Conservation (phyloP, 73 alveolate genomes). For the Tetrahymena thermophila region DNA sequence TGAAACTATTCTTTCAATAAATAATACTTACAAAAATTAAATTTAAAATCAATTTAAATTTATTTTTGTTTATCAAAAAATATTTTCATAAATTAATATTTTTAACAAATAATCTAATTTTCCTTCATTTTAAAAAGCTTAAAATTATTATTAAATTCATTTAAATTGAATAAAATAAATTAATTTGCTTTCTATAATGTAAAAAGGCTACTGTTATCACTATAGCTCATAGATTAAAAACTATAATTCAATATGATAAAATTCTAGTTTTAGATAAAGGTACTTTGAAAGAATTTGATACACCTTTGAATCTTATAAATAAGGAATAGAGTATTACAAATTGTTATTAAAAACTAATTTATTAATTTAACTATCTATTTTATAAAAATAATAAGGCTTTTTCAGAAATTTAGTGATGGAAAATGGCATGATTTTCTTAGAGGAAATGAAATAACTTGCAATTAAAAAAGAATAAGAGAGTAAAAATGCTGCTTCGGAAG, state of each 20-base stretch:
- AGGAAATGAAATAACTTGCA: background rate
- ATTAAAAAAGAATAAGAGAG: background rate
- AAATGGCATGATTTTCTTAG: background rate
- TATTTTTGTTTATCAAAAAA: too few species aligned
- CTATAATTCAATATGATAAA: slow-evolving; percentile 57
- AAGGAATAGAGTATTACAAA: background rate
- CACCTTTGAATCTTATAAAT: slow-evolving; percentile 10
- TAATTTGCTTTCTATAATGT: too few species aligned
- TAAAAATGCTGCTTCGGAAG: background rate
- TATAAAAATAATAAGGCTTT: background rate
- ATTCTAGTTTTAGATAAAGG: slow-evolving; percentile 66
- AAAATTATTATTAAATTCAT: too few species aligned
- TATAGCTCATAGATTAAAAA: slow-evolving; percentile 67
- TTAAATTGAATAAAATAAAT: too few species aligned
- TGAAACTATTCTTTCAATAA: too few species aligned
- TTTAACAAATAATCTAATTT: background rate
- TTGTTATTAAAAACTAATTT: too few species aligned
- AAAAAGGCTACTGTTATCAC: slow-evolving; percentile 45
- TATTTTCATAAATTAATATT: too few species aligned
- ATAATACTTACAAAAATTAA: too few species aligned
- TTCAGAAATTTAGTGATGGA: background rate
- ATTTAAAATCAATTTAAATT: too few species aligned
- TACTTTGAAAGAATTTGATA: slow-evolving; percentile 47
- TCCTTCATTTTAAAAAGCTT: too few species aligned
- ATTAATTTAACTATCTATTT: background rate